phyloP scores from a whole-genome alignment of 208 protist genomes.

The Trypanosoma lewisi region DNA sequence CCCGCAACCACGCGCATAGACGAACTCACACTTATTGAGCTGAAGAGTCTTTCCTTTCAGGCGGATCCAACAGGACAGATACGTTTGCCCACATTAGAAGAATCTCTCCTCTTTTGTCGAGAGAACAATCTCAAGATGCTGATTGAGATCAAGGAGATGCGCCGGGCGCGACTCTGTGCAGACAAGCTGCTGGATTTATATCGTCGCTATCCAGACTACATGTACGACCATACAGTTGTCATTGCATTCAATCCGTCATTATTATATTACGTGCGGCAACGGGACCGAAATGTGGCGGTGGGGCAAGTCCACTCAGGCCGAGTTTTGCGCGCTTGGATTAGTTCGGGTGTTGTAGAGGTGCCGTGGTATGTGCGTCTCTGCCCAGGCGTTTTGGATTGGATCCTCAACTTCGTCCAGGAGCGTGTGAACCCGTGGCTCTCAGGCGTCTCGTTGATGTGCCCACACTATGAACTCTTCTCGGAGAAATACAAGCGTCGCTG shows the following conservation, averaged over 20 bases:
- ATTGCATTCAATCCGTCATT: conserved; percentile 71
- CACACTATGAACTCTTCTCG: conserved; percentile 57
- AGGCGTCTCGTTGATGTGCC: conserved; percentile 79
- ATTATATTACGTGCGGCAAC: conserved; percentile 72
- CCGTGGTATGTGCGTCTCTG: conserved; percentile 46
- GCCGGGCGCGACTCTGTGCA: conserved; percentile 48
- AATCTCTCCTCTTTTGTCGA: conserved; percentile 76
- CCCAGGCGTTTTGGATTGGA: conserved; percentile 45
- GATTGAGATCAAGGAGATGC: conserved; percentile 87
- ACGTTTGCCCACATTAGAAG: conserved; percentile 82
- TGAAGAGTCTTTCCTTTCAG: conserved; percentile 54
- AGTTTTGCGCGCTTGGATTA: conserved; percentile 37
- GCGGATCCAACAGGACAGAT: conserved; percentile 69
- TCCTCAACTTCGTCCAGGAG: conserved; percentile 51
- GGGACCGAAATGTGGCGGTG: conserved; percentile 66
- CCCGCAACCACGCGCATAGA: conserved; percentile 52
- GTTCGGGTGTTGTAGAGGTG: conserved; percentile 18
- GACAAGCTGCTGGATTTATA: conserved; percentile 83
- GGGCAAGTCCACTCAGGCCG: conserved; percentile 67
- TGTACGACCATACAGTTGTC: conserved; percentile 88
- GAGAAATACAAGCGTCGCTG: conserved; percentile 59
- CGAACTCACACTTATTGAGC: conserved; percentile 71
- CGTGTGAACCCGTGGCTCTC: conserved; percentile 66
- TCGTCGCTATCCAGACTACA: conserved; percentile 78
- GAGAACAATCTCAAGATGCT: conserved; percentile 76